Evolutionary conservation across 2,329 filamentous ascomycete genomes (phyloP).

Genomic region (Dactylonectria estremocensis): DNA sequence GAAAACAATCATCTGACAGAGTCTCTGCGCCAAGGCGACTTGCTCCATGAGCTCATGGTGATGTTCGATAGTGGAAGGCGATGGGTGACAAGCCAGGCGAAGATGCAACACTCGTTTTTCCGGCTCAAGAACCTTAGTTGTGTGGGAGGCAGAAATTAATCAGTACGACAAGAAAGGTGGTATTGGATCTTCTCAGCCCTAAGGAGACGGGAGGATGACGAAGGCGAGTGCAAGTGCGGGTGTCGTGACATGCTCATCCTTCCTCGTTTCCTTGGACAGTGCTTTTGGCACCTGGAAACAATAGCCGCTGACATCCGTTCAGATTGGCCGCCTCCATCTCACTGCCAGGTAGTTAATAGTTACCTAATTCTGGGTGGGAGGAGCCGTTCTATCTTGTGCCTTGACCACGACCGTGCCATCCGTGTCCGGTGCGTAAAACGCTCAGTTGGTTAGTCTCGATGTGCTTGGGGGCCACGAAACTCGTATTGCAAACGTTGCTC

Average conservation of each 20-base stretch:
- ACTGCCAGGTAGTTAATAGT: neutral
- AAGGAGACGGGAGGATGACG: slow-evolving; percentile 27
- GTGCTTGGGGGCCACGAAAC: slow-evolving; percentile 8
- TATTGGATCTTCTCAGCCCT: slow-evolving; percentile 27
- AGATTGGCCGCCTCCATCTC: neutral
- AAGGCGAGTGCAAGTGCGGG: neutral
- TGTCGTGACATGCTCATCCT: slow-evolving; percentile 13
- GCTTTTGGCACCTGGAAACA: neutral
- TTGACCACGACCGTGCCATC: slow-evolving; percentile 15
- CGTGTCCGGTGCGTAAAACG: slow-evolving; percentile 8
- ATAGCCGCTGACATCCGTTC: neutral
- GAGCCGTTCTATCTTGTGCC: slow-evolving; percentile 6
- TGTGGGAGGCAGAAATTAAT: slow-evolving; percentile 6
- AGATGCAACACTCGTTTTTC: neutral
- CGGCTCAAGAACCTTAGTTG: neutral
- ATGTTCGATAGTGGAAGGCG: neutral
- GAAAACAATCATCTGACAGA: slow-evolving; percentile 2
- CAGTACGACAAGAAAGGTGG: slow-evolving; percentile 10
- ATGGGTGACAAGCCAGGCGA: neutral
- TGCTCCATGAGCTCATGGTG: neutral
- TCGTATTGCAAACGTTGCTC: slow-evolving; percentile 17
- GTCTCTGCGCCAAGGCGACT: neutral
- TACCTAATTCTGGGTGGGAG: neutral
- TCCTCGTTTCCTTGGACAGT: slow-evolving; percentile 12
- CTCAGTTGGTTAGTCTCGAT: slow-evolving; percentile 11